phyloP scores from a whole-genome alignment of 1,139 yeast genomes.

The Saccharomycopsis hybrid region DNA sequence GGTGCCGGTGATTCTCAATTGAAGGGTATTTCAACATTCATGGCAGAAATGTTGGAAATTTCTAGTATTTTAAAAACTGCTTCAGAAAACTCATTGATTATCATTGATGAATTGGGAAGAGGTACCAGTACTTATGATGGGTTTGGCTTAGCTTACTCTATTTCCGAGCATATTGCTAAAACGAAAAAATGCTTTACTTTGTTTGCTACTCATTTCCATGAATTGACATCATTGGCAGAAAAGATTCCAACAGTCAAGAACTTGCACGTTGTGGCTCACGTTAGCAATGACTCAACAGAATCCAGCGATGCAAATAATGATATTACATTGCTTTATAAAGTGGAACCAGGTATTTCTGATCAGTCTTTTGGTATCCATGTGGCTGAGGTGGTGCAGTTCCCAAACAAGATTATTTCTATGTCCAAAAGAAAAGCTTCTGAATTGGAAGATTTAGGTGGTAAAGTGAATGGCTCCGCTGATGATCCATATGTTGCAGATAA shows the following conservation, averaged over 20 bases:
- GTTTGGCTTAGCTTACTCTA: slow-evolving; percentile 96
- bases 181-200: slow-evolving; percentile 70
- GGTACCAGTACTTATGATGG: slow-evolving; percentile 98
- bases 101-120: slow-evolving; percentile 92
- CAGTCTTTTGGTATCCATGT: slow-evolving; percentile 97
- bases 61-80: slow-evolving; percentile 88
- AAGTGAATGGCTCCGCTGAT: slow-evolving; percentile 32
- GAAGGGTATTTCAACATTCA: slow-evolving; percentile 93
- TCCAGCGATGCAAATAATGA: slow-evolving; percentile 40
- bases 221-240: slow-evolving; percentile 71
- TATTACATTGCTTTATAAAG: slow-evolving; percentile 82
- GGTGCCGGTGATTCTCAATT: slow-evolving; percentile 98
- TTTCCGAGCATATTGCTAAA: slow-evolving; percentile 74
- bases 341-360: slow-evolving; percentile 87
- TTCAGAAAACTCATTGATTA: slow-evolving; percentile 73
- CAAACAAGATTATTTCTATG: slow-evolving; percentile 82
- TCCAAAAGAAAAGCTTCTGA: slow-evolving; percentile 92
- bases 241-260: slow-evolving; percentile 61
- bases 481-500: slow-evolving; percentile 37
- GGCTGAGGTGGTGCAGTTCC: slow-evolving; percentile 92
- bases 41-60: slow-evolving; percentile 98
- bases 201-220: slow-evolving; percentile 98
- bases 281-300: slow-evolving; percentile 40
- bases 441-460: slow-evolving; percentile 58
- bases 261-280: slow-evolving; percentile 90